Percentiles rank a stretch among this genome's conserved stretches.
Evolutionary conservation across 2,329 filamentous ascomycete genomes (phyloP).

Genomic region (Ascochyta clinopodiicola): DNA sequence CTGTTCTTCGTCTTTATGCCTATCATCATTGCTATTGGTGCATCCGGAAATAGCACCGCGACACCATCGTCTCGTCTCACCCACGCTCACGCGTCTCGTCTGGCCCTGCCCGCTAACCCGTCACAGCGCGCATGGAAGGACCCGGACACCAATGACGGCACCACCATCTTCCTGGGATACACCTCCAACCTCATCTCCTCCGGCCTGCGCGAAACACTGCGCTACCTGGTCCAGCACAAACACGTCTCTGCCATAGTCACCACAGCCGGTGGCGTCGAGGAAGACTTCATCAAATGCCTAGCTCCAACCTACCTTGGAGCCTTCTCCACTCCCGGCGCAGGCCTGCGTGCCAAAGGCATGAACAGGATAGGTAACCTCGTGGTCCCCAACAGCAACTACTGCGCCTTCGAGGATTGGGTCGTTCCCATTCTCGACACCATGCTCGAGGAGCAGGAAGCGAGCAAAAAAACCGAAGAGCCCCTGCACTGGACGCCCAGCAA

Average conservation of each 20-base stretch:
- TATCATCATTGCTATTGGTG: background rate
- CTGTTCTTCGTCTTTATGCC: too few relatives aligned
- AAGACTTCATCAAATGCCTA: constrained; percentile 98
- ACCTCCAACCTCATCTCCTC: constrained; percentile 98
- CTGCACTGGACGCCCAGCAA: constrained; percentile 94
- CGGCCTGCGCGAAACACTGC: constrained; percentile 86
- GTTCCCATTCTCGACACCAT: constrained; percentile 93
- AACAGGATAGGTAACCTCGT: constrained; percentile 96
- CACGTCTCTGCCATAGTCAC: constrained; percentile 95
- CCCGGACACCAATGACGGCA: constrained; percentile 76
- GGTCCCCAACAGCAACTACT: constrained; percentile 97
- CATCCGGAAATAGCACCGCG: constrained; percentile 41
- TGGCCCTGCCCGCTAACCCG: constrained; percentile 36
- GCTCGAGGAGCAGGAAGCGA: constrained; percentile 90
- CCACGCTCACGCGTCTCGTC: constrained; percentile 21
- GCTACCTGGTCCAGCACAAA: constrained; percentile 90
- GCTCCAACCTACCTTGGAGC: constrained; percentile 91
- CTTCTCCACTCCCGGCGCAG: constrained; percentile 78
- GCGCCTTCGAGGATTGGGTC: constrained; percentile 96
- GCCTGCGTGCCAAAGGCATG: constrained; percentile 81
- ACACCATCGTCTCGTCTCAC: constrained; percentile 20
- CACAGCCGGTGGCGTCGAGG: constrained; percentile 92
- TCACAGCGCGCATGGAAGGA: constrained; percentile 77
- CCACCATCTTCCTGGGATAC: constrained; percentile 96
- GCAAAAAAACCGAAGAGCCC: constrained; percentile 69